Evolutionary conservation across 805 yeast genomes (phyloP).

Genomic region (Lipomyces japonicus): DNA sequence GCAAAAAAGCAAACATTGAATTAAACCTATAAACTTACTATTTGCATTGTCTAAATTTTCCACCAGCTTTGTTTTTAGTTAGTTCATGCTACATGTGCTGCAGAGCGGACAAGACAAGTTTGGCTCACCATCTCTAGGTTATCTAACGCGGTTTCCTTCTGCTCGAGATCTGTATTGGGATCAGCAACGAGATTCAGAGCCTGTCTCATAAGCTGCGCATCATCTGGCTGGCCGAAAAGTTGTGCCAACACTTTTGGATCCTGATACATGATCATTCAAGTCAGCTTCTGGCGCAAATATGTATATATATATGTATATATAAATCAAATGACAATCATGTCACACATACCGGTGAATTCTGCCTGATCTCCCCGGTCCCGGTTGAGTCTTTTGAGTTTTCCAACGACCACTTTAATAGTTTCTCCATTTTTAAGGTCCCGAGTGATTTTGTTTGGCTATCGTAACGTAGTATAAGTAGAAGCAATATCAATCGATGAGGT

Average conservation of each 20-base stretch:
- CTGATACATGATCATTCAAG: slow-evolving; percentile 2
- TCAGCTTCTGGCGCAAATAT: neutral
- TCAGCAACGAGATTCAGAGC: slow-evolving; percentile 58
- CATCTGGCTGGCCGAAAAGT: slow-evolving; percentile 78
- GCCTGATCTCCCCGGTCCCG: slow-evolving; percentile 59
- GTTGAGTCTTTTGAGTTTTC: slow-evolving; percentile 71
- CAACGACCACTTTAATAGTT: slow-evolving; percentile 86
- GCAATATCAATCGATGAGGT: too few species aligned
- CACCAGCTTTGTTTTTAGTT: slow-evolving; percentile 44
- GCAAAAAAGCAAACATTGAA: neutral
- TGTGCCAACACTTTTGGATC: slow-evolving; percentile 78
- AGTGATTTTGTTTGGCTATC: too few species aligned
- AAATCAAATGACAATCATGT: neutral
- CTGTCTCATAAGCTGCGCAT: slow-evolving; percentile 80
- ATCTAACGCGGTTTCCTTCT: slow-evolving; percentile 73
- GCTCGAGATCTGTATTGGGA: slow-evolving; percentile 58
- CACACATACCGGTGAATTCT: slow-evolving; percentile 46
- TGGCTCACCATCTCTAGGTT: slow-evolving; percentile 69
- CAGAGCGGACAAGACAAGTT: neutral
- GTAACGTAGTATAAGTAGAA: too few species aligned
- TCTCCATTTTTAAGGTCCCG: slow-evolving; percentile 89
- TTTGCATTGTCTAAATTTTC: slow-evolving; percentile 95
- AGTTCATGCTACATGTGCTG: neutral
- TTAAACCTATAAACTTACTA: slow-evolving; percentile 36
- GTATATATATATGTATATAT: neutral